phyloP scores from a whole-genome alignment of 768 basidiomycete species.

The Rubroboletus satanas region DNA sequence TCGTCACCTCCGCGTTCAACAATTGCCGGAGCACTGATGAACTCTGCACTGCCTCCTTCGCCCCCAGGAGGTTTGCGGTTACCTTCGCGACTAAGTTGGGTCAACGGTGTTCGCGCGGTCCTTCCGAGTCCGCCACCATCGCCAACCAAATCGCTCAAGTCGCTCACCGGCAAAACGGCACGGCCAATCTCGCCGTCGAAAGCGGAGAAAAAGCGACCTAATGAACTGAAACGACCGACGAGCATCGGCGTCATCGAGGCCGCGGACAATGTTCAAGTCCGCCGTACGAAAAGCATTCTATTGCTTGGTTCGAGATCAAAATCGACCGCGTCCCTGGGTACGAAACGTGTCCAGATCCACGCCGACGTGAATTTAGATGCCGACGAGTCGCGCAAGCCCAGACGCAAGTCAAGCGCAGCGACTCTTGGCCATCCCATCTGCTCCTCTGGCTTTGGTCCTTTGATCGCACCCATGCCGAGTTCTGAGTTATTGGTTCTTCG shows the following conservation, averaged over 20 bases:
- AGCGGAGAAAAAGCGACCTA: slow-evolving; percentile 3
- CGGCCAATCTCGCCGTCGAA: slow-evolving; percentile 5
- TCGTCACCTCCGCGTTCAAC: slow-evolving; percentile 10
- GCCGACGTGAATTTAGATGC: slow-evolving; percentile 19
- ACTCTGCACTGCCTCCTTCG: slow-evolving; percentile 22
- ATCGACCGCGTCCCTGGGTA: slow-evolving; percentile 16
- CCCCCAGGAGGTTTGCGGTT: slow-evolving; percentile 30
- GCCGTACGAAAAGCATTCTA: slow-evolving; percentile 31
- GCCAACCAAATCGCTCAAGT: slow-evolving; percentile 17
- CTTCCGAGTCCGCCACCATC: slow-evolving; percentile 32
- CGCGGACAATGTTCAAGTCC: slow-evolving; percentile 22
- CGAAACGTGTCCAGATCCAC: slow-evolving; percentile 30
- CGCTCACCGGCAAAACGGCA: slow-evolving; percentile 2
- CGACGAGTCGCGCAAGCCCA: slow-evolving; percentile 12
- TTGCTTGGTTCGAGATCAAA: slow-evolving; percentile 29
- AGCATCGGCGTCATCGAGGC: slow-evolving; percentile 33
- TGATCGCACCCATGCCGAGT: slow-evolving; percentile 1
- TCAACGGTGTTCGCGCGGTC: slow-evolving; percentile 23
- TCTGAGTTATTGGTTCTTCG: slow-evolving; percentile 22
- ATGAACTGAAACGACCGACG: slow-evolving; percentile 19
- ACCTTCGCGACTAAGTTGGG: slow-evolving; percentile 31
- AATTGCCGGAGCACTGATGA: neutral
- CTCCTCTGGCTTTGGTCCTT: neutral
- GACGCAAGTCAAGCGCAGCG: slow-evolving; percentile 28
- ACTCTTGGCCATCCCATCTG: slow-evolving; percentile 1